Conservation (phyloP, 1,284 basidiomycete species). For the Cutaneotrichosporon sp. region DNA sequence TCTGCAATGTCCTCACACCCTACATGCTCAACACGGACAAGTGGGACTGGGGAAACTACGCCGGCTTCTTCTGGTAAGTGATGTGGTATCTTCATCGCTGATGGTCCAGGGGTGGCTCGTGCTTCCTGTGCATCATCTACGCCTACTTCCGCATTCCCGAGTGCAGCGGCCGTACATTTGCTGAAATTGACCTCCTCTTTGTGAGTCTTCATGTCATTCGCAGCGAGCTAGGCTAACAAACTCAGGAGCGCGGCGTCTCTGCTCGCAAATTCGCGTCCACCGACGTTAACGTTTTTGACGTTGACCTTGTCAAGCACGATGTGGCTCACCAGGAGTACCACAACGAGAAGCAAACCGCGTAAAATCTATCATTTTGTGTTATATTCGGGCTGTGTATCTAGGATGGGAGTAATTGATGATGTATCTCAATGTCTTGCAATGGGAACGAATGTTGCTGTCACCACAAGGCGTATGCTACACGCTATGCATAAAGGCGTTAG, state of each 20-base stretch:
- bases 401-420: too few relatives aligned
- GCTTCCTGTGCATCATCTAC: conserved; percentile 40
- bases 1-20: conserved; percentile 45
- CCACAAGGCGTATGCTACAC: too few relatives aligned
- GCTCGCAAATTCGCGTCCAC: conserved; percentile 31
- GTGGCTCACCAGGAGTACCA: not conserved
- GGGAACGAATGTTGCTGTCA: too few relatives aligned
- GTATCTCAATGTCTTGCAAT: too few relatives aligned
- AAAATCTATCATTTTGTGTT: too few relatives aligned
- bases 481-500: too few relatives aligned
- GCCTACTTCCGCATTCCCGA: conserved; percentile 31
- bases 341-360: too few relatives aligned
- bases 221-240: not conserved
- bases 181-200: conserved; percentile 49
- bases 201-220: not conserved
- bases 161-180: conserved; percentile 47
- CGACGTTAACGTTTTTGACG: conserved; percentile 21
- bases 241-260: conserved; percentile 17
- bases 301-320: conserved; percentile 3
- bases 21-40: conserved; percentile 50
- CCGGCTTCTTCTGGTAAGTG: conserved; percentile 31
- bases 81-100: conserved; percentile 37
- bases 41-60: conserved; percentile 46
- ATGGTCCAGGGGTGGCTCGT: conserved; percentile 27
- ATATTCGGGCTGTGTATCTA: too few relatives aligned